phyloP scores from a whole-genome alignment of 139 green algal species.

The Haematococcus lacustris region DNA sequence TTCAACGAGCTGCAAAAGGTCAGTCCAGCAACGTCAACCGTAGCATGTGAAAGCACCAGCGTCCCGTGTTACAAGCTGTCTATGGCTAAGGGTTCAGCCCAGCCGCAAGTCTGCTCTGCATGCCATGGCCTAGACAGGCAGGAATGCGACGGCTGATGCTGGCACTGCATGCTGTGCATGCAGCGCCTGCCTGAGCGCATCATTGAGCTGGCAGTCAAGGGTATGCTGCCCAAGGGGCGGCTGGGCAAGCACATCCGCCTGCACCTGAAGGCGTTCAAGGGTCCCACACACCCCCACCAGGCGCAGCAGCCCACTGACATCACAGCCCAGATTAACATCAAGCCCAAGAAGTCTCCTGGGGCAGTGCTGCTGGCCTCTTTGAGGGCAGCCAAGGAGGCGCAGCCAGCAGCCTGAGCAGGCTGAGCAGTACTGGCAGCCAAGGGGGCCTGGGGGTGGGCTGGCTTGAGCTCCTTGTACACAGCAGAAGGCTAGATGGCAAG shows the following conservation, averaged over 20 bases:
- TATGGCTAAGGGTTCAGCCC: too few relatives aligned
- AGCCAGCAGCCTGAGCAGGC: too few relatives aligned
- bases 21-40: constrained; percentile 4
- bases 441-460: too few relatives aligned
- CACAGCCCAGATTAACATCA: constrained; percentile 66
- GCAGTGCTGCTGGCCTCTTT: constrained; percentile 14
- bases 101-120: too few relatives aligned
- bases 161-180: constrained; percentile 2
- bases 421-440: too few relatives aligned
- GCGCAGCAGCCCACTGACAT: constrained; percentile 90
- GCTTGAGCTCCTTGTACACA: too few relatives aligned
- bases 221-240: constrained; percentile 94
- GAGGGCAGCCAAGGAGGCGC: too few relatives aligned
- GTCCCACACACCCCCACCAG: constrained; percentile 79
- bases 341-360: constrained; percentile 28
- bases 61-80: too few relatives aligned
- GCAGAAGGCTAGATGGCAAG: too few relatives aligned
- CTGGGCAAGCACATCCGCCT: constrained; percentile 77
- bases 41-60: too few relatives aligned
- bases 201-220: constrained; percentile 92
- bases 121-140: too few relatives aligned
- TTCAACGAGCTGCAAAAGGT: constrained; percentile 74
- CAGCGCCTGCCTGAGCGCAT: constrained; percentile 94
- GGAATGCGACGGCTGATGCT: too few relatives aligned
- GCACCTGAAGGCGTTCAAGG: constrained; percentile 88